A percentile compares a stretch with the other conserved stretches of the same genome.
Conservation (phyloP, 2,329 filamentous ascomycete species). For the Tolypocladium paradoxum region DNA sequence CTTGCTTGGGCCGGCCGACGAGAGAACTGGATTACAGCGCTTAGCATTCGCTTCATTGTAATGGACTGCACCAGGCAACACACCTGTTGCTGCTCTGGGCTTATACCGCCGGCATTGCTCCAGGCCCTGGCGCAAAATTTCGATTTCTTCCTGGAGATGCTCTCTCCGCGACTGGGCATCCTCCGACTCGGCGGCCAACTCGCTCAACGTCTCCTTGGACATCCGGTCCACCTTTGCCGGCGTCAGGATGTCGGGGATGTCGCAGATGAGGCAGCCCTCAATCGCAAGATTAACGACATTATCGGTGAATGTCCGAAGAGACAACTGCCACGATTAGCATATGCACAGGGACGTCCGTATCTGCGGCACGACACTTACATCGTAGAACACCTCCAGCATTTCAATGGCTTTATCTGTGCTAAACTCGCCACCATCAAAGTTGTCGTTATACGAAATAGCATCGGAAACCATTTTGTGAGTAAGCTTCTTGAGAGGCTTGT, state of each 20-base stretch:
- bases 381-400: constrained; percentile 32
- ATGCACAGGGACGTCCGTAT: background rate
- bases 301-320: constrained; percentile 32
- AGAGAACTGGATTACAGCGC: no score
- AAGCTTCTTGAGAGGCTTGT: background rate
- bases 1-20: no score
- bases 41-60: background rate
- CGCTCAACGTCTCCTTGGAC: constrained; percentile 9
- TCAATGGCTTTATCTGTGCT: constrained; percentile 30
- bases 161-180: constrained; percentile 8
- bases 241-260: constrained; percentile 30
- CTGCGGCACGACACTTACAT: constrained; percentile 15
- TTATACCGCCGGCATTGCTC: constrained; percentile 2
- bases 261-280: constrained; percentile 34
- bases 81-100: background rate
- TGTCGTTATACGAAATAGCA: constrained; percentile 2
- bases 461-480: background rate
- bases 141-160: constrained; percentile 2
- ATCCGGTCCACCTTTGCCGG: constrained; percentile 11
- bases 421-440: constrained; percentile 16
- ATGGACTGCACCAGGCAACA: background rate
- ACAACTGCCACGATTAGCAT: constrained; percentile 19
- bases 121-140: background rate
- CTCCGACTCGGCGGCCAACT: constrained; percentile 21
- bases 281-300: constrained; percentile 36